phyloP scores from a whole-genome alignment of 2,329 filamentous ascomycete genomes.

The Fusarium pseudograminearum region DNA sequence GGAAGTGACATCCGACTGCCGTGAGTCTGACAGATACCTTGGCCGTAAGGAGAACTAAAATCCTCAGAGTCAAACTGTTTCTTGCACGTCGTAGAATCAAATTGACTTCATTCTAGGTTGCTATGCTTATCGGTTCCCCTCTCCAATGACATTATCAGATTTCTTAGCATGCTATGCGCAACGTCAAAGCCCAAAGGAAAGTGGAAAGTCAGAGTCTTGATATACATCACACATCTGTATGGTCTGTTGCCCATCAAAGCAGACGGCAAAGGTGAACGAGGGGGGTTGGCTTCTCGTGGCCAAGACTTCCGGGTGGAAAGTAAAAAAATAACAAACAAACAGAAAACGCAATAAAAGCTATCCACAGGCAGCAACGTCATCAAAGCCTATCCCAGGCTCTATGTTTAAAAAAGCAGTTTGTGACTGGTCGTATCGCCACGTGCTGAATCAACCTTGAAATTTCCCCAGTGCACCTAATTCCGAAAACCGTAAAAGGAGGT shows the following conservation, averaged over 20 bases:
- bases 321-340: slow-evolving; percentile 32
- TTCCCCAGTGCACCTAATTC: slow-evolving; percentile 48
- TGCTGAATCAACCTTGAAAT: slow-evolving; percentile 49
- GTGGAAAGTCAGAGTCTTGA: slow-evolving; percentile 30
- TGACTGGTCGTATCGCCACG: slow-evolving; percentile 52
- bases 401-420: slow-evolving; percentile 47
- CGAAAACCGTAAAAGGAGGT: slow-evolving; percentile 42
- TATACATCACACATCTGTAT: slow-evolving; percentile 43
- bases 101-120: slow-evolving; percentile 36
- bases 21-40: background rate
- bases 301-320: slow-evolving; percentile 38
- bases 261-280: slow-evolving; percentile 37
- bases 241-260: slow-evolving; percentile 40
- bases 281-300: slow-evolving; percentile 43
- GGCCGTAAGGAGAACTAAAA: background rate
- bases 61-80: background rate
- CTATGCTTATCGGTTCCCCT: slow-evolving; percentile 26
- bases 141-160: slow-evolving; percentile 22
- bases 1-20: background rate
- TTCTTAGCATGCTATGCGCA: slow-evolving; percentile 25
- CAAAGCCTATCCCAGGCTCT: slow-evolving; percentile 45
- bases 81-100: slow-evolving; percentile 25
- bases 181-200: slow-evolving; percentile 27
- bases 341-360: slow-evolving; percentile 42
- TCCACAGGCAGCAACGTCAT: slow-evolving; percentile 49